These are phyloP conservation scores for Nowakowskiella sp. DNA, from an alignment of 192 early-diverging fungal genomes.

Conservation along the genomic window DNA sequence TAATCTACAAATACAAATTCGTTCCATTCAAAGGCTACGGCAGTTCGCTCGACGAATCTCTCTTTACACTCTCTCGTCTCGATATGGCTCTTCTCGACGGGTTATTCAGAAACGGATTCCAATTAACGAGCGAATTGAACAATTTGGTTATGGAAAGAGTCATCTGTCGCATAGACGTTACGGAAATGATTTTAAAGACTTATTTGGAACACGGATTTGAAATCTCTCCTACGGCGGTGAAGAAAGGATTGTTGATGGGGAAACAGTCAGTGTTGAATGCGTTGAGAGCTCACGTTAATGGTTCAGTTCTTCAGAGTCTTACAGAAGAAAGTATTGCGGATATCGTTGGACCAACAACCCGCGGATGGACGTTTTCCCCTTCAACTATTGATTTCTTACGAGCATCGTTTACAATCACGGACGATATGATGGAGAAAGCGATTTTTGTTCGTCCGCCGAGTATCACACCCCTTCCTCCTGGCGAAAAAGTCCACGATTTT, in stretches of 20 bases:
- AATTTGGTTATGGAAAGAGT: slow-evolving; percentile 39
- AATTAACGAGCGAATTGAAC: slow-evolving; percentile 22
- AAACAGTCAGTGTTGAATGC: slow-evolving; percentile 23
- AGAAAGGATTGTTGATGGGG: slow-evolving; percentile 35
- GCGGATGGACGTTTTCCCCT: slow-evolving; percentile 31
- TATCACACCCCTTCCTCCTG: slow-evolving; percentile 16
- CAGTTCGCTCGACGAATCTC: slow-evolving; percentile 35
- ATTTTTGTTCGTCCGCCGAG: not conserved
- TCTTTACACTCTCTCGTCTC: slow-evolving; percentile 30
- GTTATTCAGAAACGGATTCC: slow-evolving; percentile 29
- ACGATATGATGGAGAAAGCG: slow-evolving; percentile 20
- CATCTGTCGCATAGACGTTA: slow-evolving; percentile 31
- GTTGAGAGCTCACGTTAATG: slow-evolving; percentile 12
- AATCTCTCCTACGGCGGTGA: slow-evolving; percentile 23
- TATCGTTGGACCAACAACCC: slow-evolving; percentile 37
- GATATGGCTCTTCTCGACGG: slow-evolving; percentile 21
- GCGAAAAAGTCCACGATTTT: slow-evolving; percentile 17
- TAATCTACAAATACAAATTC: slow-evolving; percentile 23
- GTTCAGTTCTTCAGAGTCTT: slow-evolving; percentile 13
- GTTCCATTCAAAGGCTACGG: slow-evolving; percentile 28
- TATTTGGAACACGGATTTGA: slow-evolving; percentile 31
- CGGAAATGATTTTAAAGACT: slow-evolving; percentile 15
- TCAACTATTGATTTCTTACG: slow-evolving; percentile 29
- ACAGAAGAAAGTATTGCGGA: slow-evolving; percentile 36
- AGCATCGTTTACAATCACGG: slow-evolving; percentile 21